Evolutionary conservation across 257 asterid genomes (phyloP).

Genomic region (Solanum pinnatisectum): DNA sequence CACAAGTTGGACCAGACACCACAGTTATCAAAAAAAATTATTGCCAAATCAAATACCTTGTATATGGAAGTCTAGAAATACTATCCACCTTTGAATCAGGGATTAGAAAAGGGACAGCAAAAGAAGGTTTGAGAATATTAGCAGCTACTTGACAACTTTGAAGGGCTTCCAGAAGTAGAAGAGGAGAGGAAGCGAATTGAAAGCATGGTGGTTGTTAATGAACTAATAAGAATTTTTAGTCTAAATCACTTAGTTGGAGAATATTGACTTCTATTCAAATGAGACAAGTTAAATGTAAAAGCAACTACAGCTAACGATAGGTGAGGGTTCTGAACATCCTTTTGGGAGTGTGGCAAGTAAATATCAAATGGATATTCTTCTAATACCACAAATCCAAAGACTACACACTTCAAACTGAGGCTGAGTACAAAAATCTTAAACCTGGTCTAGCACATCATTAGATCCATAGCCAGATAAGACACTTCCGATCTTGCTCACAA

Average conservation of each 20-base stretch:
- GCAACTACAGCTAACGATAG: neutral
- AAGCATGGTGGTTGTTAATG: neutral
- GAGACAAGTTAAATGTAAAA: neutral
- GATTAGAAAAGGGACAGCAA: neutral
- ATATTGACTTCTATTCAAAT: neutral
- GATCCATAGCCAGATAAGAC: neutral
- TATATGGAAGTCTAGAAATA: neutral
- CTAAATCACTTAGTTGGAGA: neutral
- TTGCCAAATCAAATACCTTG: neutral
- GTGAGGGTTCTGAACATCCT: neutral
- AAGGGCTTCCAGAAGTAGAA: neutral
- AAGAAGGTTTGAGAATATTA: neutral
- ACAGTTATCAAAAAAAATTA: neutral
- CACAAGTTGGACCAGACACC: neutral
- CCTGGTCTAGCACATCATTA: neutral
- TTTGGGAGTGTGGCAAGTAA: neutral
- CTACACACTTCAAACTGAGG: neutral
- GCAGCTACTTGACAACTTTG: neutral
- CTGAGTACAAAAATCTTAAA: neutral
- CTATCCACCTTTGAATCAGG: neutral
- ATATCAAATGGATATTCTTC: neutral
- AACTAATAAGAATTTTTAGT: neutral
- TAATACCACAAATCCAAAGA: neutral
- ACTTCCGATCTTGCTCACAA: neutral
- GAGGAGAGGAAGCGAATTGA: neutral